phyloP scores from a whole-genome alignment of 768 basidiomycete species.

The Pleurotus platypus region DNA sequence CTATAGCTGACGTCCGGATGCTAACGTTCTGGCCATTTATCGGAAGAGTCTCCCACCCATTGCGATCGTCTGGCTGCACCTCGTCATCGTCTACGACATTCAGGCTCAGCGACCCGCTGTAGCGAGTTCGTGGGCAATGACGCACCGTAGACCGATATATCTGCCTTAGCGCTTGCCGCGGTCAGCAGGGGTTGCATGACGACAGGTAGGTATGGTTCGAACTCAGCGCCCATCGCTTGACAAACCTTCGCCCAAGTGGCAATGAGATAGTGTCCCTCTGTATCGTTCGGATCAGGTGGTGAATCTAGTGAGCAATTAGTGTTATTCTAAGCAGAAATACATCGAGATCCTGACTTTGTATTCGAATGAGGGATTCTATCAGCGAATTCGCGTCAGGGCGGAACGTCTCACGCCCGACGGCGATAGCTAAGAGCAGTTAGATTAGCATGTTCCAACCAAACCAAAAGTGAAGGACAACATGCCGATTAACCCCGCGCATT shows the following conservation, averaged over 20 bases:
- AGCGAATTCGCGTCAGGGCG: slow-evolving; percentile 69
- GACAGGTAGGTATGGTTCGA: slow-evolving; percentile 80
- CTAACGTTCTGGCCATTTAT: slow-evolving; percentile 77
- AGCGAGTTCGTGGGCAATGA: not conserved
- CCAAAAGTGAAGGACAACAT: slow-evolving; percentile 15
- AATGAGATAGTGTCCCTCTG: slow-evolving; percentile 74
- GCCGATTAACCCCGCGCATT: slow-evolving; percentile 88
- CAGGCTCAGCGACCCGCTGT: not conserved
- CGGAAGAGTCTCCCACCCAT: slow-evolving; percentile 76
- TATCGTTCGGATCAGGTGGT: slow-evolving; percentile 67
- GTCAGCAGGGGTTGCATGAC: slow-evolving; percentile 80
- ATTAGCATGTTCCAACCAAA: not conserved
- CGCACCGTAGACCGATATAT: slow-evolving; percentile 70
- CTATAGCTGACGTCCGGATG: slow-evolving; percentile 76
- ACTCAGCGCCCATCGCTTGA: slow-evolving; percentile 79
- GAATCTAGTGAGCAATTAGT: slow-evolving; percentile 39
- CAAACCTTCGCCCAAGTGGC: slow-evolving; percentile 89
- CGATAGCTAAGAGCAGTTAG: slow-evolving; percentile 55
- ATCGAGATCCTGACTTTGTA: slow-evolving; percentile 57
- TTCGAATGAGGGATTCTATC: slow-evolving; percentile 67
- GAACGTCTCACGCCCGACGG: slow-evolving; percentile 81
- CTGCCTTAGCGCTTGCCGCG: slow-evolving; percentile 77
- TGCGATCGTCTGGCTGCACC: slow-evolving; percentile 51
- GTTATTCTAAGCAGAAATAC: not conserved
- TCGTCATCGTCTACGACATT: slow-evolving; percentile 45